A percentile compares a stretch with the other conserved stretches of the same genome.
Conservation (phyloP, 306 rosid species). For the Ormosia semicastrata region DNA sequence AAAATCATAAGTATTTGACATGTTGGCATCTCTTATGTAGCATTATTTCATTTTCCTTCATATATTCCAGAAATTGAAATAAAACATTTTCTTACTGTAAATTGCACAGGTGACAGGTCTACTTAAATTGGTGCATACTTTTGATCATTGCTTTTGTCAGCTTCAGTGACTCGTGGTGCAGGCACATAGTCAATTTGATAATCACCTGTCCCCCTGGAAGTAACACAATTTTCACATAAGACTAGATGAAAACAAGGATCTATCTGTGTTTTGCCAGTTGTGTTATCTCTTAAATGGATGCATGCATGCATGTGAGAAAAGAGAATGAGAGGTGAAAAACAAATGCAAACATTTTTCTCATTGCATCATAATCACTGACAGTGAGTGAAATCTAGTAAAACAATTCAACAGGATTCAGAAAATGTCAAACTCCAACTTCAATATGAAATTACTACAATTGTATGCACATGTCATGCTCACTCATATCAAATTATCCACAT, state of each 20-base stretch:
- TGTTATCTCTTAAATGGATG: constrained; percentile 1
- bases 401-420: neutral
- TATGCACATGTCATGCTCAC: neutral
- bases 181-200: constrained; percentile 89
- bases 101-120: constrained; percentile 12
- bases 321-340: neutral
- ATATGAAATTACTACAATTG: neutral
- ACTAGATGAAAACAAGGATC: constrained; percentile 1
- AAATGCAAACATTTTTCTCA: neutral
- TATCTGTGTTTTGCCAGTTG: neutral
- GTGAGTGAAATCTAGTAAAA: neutral
- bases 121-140: constrained; percentile 48
- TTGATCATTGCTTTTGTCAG: constrained; percentile 81
- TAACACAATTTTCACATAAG: constrained; percentile 16
- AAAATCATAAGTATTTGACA: neutral
- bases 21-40: neutral
- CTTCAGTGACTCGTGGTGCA: constrained; percentile 89
- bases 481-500: neutral
- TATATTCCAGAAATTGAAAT: neutral
- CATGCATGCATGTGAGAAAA: neutral
- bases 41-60: constrained; percentile 5
- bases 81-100: constrained; percentile 1
- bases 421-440: constrained; percentile 7
- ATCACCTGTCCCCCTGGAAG: constrained; percentile 72
- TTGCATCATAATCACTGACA: neutral